These are phyloP conservation scores for Heracleum sosnowskyi DNA, from an alignment of 129 eudicot genomes.

Conservation along the genomic window DNA sequence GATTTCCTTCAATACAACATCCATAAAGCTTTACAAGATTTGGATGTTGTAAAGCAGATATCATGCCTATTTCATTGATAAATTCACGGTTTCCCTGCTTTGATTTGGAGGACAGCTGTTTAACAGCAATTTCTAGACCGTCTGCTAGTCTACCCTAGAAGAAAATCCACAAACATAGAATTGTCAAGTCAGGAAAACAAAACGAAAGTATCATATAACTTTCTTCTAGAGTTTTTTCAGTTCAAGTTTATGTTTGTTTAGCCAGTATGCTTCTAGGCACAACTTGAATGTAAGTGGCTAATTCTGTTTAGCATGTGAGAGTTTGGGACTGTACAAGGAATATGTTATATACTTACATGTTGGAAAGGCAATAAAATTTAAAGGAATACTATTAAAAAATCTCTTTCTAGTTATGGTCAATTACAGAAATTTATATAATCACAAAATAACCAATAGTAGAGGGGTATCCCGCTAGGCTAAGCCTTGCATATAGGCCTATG, in stretches of 20 bases:
- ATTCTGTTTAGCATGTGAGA: not conserved
- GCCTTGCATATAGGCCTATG: not conserved
- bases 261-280: not conserved
- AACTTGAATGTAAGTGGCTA: not conserved
- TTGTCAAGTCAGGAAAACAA: not conserved
- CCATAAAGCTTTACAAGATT: slow-evolving; percentile 91
- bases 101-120: slow-evolving; percentile 81
- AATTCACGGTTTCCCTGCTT: slow-evolving; percentile 94
- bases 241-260: not conserved
- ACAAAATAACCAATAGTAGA: not conserved
- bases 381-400: not conserved
- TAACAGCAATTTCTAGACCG: slow-evolving; percentile 80
- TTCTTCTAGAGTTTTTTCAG: not conserved
- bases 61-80: slow-evolving; percentile 88
- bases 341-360: not conserved
- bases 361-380: not conserved
- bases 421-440: not conserved
- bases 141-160: slow-evolving; percentile 64
- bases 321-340: not conserved
- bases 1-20: slow-evolving; percentile 81
- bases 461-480: not conserved
- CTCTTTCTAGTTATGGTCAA: not conserved
- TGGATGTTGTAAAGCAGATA: slow-evolving; percentile 89
- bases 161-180: not conserved
- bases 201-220: not conserved